These are phyloP conservation scores for Breynia disticha DNA, from an alignment of 441 rosid genomes.

Conservation along the genomic window DNA sequence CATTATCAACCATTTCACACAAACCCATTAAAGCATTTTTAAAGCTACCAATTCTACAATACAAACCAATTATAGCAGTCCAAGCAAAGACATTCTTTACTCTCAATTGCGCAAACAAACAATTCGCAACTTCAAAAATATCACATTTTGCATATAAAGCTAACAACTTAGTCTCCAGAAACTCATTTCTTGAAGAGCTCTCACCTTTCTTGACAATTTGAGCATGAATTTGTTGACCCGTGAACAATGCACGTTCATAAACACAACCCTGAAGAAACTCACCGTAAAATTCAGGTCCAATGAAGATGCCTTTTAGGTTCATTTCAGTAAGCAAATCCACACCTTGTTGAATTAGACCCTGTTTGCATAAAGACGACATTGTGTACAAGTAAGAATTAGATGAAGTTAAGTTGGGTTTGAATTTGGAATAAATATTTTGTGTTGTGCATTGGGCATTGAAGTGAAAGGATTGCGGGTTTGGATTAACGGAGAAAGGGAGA, in stretches of 20 bases:
- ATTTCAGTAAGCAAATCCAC: conserved; percentile 39
- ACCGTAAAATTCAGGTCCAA: conserved; percentile 58
- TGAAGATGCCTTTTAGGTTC: conserved; percentile 26
- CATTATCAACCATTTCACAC: conserved; percentile 47
- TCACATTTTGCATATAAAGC: conserved; percentile 62
- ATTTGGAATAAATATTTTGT: conserved; percentile 11
- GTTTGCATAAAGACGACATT: conserved; percentile 46
- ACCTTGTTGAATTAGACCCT: conserved; percentile 51
- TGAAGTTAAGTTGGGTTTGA: conserved; percentile 2
- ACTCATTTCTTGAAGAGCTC: conserved; percentile 43
- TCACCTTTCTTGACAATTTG: conserved; percentile 54
- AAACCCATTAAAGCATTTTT: conserved; percentile 48
- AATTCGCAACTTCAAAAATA: conserved; percentile 33
- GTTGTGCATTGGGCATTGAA: conserved; percentile 13
- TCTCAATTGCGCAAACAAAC: conserved; percentile 34
- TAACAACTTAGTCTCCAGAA: conserved; percentile 55
- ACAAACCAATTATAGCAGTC: conserved; percentile 76
- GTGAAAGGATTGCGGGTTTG: conserved; percentile 19
- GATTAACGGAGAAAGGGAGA: conserved; percentile 27
- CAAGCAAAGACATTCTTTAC: conserved; percentile 62
- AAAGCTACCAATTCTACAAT: conserved; percentile 40
- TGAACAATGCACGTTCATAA: conserved; percentile 35
- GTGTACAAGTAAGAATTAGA: conserved; percentile 36
- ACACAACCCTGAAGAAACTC: conserved; percentile 73
- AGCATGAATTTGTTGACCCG: conserved; percentile 78